Base-by-base conservation (phyloP, 75 land plant species). In the Picea glauca region DNA sequence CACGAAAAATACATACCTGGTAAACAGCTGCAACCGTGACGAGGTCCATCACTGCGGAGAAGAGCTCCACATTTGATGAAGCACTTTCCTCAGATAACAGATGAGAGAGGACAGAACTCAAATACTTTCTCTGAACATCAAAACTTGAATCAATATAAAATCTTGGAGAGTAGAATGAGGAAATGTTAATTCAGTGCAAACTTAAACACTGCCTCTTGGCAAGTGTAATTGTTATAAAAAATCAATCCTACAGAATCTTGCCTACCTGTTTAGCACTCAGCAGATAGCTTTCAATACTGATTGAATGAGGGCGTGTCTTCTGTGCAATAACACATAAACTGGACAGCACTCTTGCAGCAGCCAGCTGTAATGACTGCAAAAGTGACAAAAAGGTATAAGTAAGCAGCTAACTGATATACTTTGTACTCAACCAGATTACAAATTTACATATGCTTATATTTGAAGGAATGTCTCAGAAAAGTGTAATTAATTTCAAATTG, bases 281-380 rank as follows among this genome's bases (percentile, higher is more conserved):
- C 63, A 87, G 77, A 62, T 88, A 81, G 77, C 81, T 83, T 62
- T 82, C 76, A 80, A 83, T 86, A 43, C 81, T 85, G 50, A 77
- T 64, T 3, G 83, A 62, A 76, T 83, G 77, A 33, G 88, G 79
- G 35, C 82, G 88, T 13, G 78, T 74, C 79, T 77, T 82, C 59
- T 89, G 87, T 33, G 92, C 88, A 57, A 87, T 56, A 31, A 31
- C 59, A 30, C 85, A 92, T 70, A 92, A 78, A 58, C 79, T 74
- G 1, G 91, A 84, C 13, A 94, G 85, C 59, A 89, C 84, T 67
- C 78, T 90, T 31, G 88, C 85, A 80, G 95, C 83, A 83, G 85
- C 88, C 62, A 84, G 60, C 77, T 94, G 97, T 77, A 92, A 78
- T 60, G 76, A 86, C 97, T 94, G 81, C 77, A 87, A 8, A 77